phyloP scores from a whole-genome alignment of 2,329 filamentous ascomycete genomes.

The Aspergillus aculeatus region DNA sequence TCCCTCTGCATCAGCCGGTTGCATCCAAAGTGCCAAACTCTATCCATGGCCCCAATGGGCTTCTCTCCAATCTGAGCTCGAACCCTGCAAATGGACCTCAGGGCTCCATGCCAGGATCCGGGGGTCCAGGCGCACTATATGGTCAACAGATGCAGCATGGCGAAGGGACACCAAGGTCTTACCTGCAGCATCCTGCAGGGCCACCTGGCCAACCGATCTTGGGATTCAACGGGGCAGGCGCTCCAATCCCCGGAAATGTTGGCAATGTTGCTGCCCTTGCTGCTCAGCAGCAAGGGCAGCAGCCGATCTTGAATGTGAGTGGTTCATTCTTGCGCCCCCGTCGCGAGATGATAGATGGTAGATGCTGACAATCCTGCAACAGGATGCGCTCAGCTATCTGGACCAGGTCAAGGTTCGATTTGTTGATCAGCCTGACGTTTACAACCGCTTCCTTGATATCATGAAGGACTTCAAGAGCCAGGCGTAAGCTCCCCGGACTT shows the following conservation, averaged over 20 bases:
- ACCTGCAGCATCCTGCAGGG: slow-evolving; percentile 62
- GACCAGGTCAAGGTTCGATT: slow-evolving; percentile 99
- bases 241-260: slow-evolving; percentile 50
- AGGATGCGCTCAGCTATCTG: slow-evolving; percentile 88
- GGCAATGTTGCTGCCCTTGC: slow-evolving; percentile 60
- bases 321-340: slow-evolving; percentile 3
- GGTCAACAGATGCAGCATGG: slow-evolving; percentile 64
- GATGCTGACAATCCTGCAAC: slow-evolving; percentile 34
- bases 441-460: slow-evolving; percentile 94
- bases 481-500: slow-evolving; percentile 60
- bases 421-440: slow-evolving; percentile 93
- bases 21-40: slow-evolving; percentile 75
- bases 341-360: background rate
- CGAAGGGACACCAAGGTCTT: slow-evolving; percentile 55
- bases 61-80: slow-evolving; percentile 72
- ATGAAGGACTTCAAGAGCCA: slow-evolving; percentile 99
- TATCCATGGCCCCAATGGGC: slow-evolving; percentile 87
- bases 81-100: slow-evolving; percentile 55
- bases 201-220: slow-evolving; percentile 54
- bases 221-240: slow-evolving; percentile 46
- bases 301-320: slow-evolving; percentile 72
- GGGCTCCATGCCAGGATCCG: slow-evolving; percentile 58
- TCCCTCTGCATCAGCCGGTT: slow-evolving; percentile 91
- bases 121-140: slow-evolving; percentile 64
- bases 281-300: slow-evolving; percentile 62